Evolutionary conservation across 768 basidiomycete species (phyloP), one percentile per base, ranked within the genome.

Genomic region (Tubosaeta sp.): DNA sequence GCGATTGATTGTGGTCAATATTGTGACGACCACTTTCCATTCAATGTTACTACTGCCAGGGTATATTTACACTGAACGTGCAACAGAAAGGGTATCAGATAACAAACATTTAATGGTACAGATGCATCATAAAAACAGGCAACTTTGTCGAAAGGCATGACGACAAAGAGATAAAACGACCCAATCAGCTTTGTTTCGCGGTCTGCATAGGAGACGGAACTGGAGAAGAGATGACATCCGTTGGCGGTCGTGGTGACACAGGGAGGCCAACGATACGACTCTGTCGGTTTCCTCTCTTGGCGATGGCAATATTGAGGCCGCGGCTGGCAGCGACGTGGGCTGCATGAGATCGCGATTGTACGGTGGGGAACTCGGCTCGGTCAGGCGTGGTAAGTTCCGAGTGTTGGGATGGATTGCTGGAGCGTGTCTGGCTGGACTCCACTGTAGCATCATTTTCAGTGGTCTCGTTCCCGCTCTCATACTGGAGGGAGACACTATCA

Each of bases 401-500:
- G 39, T 58, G 46, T 51, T 72, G 63, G 67, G 70, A 57, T 51
- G 65, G 52, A 51, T 67, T 62, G 52, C 74, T 76, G 37, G 75
- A 75, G 39, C 71, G 72, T 39, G 76, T 72, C 1, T 60, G 59
- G 45, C 29, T 43, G 42, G 79, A 79, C 50, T 81, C 80, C 25
- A 71, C 64, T 37, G 76, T 76, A 17, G 66, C 70, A 43, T 84
- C 82, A 35, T 76, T 76, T 56, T 84, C 87, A 22, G 81, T 81
- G 16, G 81, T 81, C 59, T 91, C 89, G 34, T 84, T 80, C 27
- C 84, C 86, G 60, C 87, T 90, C 53, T 87, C 88, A 46, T 88
- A 87, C 38, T 82, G 79, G 22, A 81, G 63, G 4, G 85, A 86
- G 50, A 77, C 67, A 49, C 83, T 82, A 46, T 91, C 91, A 34